Evolutionary conservation across 2,329 filamentous ascomycete genomes (phyloP).

Genomic region (Fusarium sp.): DNA sequence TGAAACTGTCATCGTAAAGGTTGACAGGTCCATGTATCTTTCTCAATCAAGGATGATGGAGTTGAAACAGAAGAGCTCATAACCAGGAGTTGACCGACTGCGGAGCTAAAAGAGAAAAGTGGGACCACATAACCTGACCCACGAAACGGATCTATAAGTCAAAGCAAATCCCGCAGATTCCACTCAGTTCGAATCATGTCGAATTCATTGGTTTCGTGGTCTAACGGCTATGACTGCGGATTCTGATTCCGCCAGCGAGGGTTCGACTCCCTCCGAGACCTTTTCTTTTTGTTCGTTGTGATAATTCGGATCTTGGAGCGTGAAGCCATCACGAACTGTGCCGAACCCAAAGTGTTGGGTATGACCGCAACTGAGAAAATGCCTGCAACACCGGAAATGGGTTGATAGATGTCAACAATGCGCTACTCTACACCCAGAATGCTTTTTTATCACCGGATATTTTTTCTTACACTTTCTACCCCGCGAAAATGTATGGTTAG

Average conservation of each 20-base stretch:
- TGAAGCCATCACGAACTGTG: background rate
- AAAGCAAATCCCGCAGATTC: background rate
- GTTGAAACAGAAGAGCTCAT: background rate
- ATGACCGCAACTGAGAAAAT: background rate
- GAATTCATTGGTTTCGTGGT: slow-evolving; percentile 45
- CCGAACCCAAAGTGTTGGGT: background rate
- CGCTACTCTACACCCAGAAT: too few relatives aligned
- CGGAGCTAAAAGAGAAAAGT: background rate
- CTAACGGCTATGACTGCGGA: slow-evolving; percentile 52
- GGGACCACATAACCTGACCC: background rate
- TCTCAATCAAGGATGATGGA: background rate
- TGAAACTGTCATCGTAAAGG: background rate
- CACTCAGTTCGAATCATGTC: background rate
- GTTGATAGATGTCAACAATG: background rate
- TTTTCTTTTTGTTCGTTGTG: slow-evolving; percentile 26
- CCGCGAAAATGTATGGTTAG: background rate
- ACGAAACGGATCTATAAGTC: background rate
- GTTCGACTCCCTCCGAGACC: slow-evolving; percentile 50
- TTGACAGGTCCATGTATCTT: background rate
- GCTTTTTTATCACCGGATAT: background rate
- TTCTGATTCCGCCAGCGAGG: slow-evolving; percentile 51
- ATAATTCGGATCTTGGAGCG: background rate
- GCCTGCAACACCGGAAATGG: background rate
- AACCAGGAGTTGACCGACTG: background rate
- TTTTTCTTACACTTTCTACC: background rate